A percentile compares a stretch with the other conserved stretches of the same genome.
Conservation (phyloP, 2,329 filamentous ascomycete species). For the Cladobotryum protrusum region DNA sequence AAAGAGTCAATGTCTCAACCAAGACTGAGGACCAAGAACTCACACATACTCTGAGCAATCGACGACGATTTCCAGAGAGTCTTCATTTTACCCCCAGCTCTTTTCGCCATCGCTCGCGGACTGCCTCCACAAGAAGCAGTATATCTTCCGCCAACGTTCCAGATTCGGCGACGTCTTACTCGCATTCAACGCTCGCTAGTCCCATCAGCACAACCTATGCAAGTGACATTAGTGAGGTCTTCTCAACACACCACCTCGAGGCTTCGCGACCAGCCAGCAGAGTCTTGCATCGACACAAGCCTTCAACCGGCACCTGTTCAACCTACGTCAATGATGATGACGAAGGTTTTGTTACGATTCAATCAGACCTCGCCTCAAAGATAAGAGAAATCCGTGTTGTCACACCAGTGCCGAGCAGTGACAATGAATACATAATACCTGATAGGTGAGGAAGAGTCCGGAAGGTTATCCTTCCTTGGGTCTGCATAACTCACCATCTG, state of each 20-base stretch:
- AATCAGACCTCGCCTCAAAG: constrained; percentile 17
- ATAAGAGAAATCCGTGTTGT: constrained; percentile 10
- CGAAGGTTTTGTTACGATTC: constrained; percentile 22
- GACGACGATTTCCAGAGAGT: constrained; percentile 25
- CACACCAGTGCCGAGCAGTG: constrained; percentile 4
- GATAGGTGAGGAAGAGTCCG: constrained; percentile 6
- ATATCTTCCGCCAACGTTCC: constrained; percentile 31
- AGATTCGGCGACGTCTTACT: constrained; percentile 34
- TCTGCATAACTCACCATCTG: neutral
- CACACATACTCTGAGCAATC: constrained; percentile 4
- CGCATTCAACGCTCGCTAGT: constrained; percentile 29
- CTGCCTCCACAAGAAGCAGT: constrained; percentile 33
- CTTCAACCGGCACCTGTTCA: constrained; percentile 31
- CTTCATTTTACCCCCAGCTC: constrained; percentile 22
- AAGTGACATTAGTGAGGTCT: constrained; percentile 28
- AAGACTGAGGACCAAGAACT: constrained; percentile 13
- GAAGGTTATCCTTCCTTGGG: neutral
- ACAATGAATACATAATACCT: constrained; percentile 5
- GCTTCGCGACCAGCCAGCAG: constrained; percentile 22
- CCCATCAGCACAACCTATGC: constrained; percentile 31
- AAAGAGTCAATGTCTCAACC: constrained; percentile 13
- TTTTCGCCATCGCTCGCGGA: constrained; percentile 29
- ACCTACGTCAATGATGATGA: constrained; percentile 34
- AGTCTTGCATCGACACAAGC: constrained; percentile 27
- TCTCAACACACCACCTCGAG: constrained; percentile 21